Evolutionary conservation across 805 yeast genomes (phyloP), one percentile per base, ranked within the genome.

Genomic region (Hanseniaspora meyeri): DNA sequence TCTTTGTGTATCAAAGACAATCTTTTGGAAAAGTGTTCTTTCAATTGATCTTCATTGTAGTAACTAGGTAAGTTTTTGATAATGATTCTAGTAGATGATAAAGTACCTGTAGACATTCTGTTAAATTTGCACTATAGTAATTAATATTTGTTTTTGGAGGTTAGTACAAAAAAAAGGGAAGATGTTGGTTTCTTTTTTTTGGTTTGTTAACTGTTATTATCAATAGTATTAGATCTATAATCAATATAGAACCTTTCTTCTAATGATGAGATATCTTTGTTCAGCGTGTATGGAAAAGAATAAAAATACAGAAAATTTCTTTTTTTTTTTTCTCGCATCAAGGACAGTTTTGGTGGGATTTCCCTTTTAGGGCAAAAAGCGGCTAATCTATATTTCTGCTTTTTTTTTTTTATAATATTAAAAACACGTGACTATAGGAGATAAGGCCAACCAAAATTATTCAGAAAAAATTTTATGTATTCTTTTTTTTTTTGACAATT

Each of bases 31-130:
- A 91, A 91, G 65, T 82, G 88, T 34, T 77, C 78, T 60, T 75
- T 75, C 57, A 91, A 70, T 60, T 83, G 80, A 2, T 79, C 88
- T 66, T 91, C 96, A 0, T 82, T 79, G 59, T 81, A 76, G 66
- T 85, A 86, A 61, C 74, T 72, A 9, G 97, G 97, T 52, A 91
- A 75, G 46, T 95, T 93, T 68, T 87, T 91, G 7, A 91, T 95
- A 63, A 91, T 91, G 54, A 91, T 77, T 70, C 97, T 85, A 8
- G 50, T 36, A 24, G 50, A 45, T 8, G 55, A 51, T 20, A 51
- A 37, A 17, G 55, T 45, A n/a, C 45, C 55, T 32, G 24, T 32
- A 20, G 97, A 90, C 86, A 81, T 81, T 9, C 14, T 42, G 34
- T 40, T 16, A 14, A 14, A 27, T 42, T 27, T 5, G 36, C 27